Conservation (phyloP, 2,329 filamentous ascomycete species). For the Leptographium procerum region DNA sequence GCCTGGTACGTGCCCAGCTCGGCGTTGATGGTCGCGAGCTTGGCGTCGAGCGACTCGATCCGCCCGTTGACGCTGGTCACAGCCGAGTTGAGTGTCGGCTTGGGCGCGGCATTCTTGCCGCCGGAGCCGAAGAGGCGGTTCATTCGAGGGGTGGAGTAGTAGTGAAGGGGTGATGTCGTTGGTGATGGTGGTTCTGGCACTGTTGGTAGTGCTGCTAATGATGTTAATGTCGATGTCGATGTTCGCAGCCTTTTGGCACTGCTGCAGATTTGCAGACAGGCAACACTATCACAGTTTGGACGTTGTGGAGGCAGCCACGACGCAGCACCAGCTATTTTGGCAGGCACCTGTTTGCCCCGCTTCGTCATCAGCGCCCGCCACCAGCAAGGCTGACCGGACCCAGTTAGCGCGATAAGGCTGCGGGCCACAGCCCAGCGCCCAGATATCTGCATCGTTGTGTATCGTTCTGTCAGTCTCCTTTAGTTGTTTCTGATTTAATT, state of each 20-base stretch:
- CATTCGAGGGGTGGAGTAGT: slow-evolving; percentile 40
- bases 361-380: background rate
- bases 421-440: slow-evolving; percentile 2
- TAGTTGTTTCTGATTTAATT: no score
- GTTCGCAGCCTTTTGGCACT: no score
- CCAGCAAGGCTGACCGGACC: background rate
- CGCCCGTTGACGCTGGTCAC: slow-evolving; percentile 78
- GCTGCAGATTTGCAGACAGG: no score
- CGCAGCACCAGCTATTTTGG: no score
- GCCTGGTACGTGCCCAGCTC: slow-evolving; percentile 82
- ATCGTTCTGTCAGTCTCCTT: background rate
- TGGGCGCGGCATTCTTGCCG: slow-evolving; percentile 62
- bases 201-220: no score
- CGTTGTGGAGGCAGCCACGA: background rate
- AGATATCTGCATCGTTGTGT: no score
- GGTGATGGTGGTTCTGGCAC: no score
- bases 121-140: slow-evolving; percentile 83
- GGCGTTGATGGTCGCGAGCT: slow-evolving; percentile 82
- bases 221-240: no score
- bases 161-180: background rate
- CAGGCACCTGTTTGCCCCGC: background rate
- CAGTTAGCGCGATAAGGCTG: background rate
- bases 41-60: slow-evolving; percentile 82
- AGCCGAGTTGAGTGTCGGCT: slow-evolving; percentile 75
- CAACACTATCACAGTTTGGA: background rate